Evolutionary conservation across 2,329 filamentous ascomycete species (phyloP), one percentile per base, ranked within the genome.

Genomic region (Fusarium bactridioides): DNA sequence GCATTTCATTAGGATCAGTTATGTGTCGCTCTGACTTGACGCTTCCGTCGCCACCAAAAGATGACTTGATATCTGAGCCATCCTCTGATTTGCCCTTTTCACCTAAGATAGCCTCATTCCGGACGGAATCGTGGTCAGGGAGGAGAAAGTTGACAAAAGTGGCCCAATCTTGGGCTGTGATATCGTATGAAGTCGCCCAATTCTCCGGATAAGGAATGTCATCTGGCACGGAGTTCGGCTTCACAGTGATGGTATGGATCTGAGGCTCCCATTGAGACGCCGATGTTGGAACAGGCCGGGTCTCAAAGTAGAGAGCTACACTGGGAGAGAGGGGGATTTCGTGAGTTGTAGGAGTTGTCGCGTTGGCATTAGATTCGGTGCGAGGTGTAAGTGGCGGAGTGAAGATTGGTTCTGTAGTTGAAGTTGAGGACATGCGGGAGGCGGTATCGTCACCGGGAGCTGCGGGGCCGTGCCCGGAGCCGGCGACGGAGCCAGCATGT

Each of bases 121-220:
- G 78, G 21, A 78, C 75, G 2, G 80, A 78, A 9, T 81, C 79
- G 75, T 87, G 84, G 59, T 86, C 80, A 0, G 89, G 88, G 27
- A 90, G 77, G 21, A 90, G 78, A 67, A 86, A 86, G 73, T 89
- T 89, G 50, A 88, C 72, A 77, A 91, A 90, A 0, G 88, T 89
- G 40, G 84, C 83, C 89, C 89, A 91, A 75, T 91, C 88, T 73
- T 87, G 84, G 19, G 79, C 72, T 2, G 80, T 83, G 18, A 89
- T 82, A 58, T 88, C 86, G 43, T 83, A 84, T 10, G 71, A 72
- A 10, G 77, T 78, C 65, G 78, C 79, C 75, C 82, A 83, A 37
- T 79, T 79, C 15, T 72, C 57, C 4, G 80, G 82, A 59, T 83
- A 87, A 0, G 86, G 84, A 15, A 88, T 79, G 58, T 86, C 82